Base-by-base conservation (phyloP, 192 early-diverging fungal genomes). In the Dispira simplex region DNA sequence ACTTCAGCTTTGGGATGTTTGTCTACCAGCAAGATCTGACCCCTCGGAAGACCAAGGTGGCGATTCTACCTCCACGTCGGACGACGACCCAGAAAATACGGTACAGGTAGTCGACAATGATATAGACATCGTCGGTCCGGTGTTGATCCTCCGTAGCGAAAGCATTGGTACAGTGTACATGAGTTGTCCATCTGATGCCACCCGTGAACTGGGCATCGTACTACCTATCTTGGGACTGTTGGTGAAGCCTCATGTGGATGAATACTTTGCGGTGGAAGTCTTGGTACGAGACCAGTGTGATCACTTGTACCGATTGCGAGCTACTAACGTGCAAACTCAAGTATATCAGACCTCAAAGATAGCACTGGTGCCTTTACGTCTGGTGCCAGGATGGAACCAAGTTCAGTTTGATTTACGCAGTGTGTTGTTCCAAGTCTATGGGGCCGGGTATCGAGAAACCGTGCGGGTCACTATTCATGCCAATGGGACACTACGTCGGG, bases 341-440 rank as follows among this genome's bases (percentile, higher is more conserved):
- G 88, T 91, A 73, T 64, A 59, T 39, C 10, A 28, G 16, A 11
- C 10, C 56, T 9, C 27, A 12, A 26, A 1, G 6, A 28, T 58
- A 27, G 56, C 18, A 26, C 16, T n/a, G 4, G 91, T 94, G 89
- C 92, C 92, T 0, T 79, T 94, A 81, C 81, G 90, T 6, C 69
- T 92, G 46, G 90, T 92, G 66, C 82, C 88, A 66, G 92, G 89
- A 18, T 94, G 92, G 92, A 94, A 94, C 71, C 92, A 92, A 70
- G 87, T 94, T 57, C 83, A 85, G 66, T 80, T 94, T 66, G 86
- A 94, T 66, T 69, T 94, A 64, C 84, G 82, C 4, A 89, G 91
- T 69, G 90, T 88, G 69, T 85, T 85, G 6, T 78, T 85, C 47
- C 79, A 85, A 16, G 90, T 88, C 11, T 94, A 90, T 69, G 90